Percentiles rank a stretch among this genome's conserved stretches.
phyloP scores from a whole-genome alignment of 495 filamentous ascomycete species.

The Penicillium coprophilum region DNA sequence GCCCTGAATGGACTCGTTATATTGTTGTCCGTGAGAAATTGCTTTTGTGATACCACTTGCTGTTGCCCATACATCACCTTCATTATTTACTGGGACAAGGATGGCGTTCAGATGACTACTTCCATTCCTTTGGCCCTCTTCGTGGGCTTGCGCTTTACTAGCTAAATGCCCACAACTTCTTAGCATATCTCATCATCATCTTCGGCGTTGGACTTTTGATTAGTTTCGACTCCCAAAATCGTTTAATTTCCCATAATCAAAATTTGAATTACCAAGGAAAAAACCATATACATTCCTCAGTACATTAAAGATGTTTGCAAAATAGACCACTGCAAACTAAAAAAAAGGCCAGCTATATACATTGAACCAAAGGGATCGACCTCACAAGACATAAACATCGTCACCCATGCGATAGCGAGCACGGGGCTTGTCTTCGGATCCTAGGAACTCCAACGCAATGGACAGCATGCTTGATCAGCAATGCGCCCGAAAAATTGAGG shows the following conservation, averaged over 20 bases:
- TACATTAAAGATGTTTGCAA: not conserved
- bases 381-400: constrained; percentile 19
- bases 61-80: constrained; percentile 15
- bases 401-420: constrained; percentile 10
- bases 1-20: constrained; percentile 15
- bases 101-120: not conserved
- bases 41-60: constrained; percentile 26
- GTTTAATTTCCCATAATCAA: constrained; percentile 13
- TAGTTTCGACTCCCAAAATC: constrained; percentile 1
- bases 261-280: constrained; percentile 1
- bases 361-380: not conserved
- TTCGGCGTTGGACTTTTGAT: constrained; percentile 14
- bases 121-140: not conserved
- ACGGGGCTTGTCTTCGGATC: not conserved
- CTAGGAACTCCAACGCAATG: not conserved
- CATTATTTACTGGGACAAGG: constrained; percentile 9
- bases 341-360: constrained; percentile 13
- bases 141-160: not conserved
- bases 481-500: not conserved
- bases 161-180: not conserved
- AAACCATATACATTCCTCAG: constrained; percentile 1
- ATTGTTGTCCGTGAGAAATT: constrained; percentile 4
- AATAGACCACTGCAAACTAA: not conserved
- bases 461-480: not conserved
- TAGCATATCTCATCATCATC: constrained; percentile 16